Percentiles rank a stretch among this genome's conserved stretches.
Conservation (phyloP, 176 grass and related monocot genomes). For the Paspalum vaginatum region DNA sequence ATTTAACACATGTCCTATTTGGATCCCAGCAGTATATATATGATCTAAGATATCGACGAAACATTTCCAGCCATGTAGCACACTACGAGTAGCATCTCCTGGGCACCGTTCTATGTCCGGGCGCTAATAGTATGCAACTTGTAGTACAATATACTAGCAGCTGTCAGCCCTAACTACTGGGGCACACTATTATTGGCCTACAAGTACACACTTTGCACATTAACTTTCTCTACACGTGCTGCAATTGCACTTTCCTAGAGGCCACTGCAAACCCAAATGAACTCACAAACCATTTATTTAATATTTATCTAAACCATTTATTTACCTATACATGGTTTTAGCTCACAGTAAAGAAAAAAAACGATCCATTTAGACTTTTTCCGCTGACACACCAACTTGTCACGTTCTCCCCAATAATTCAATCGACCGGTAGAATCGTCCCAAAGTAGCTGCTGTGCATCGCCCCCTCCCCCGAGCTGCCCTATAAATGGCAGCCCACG, state of each 20-base stretch:
- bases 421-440: constrained; percentile 22
- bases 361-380: neutral
- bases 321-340: too few species aligned
- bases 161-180: neutral
- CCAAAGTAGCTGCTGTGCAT: constrained; percentile 24
- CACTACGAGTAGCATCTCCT: neutral
- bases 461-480: neutral
- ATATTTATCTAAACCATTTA: too few species aligned
- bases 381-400: constrained; percentile 33
- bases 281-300: neutral
- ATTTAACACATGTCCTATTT: too few species aligned
- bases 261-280: neutral
- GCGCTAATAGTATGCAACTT: neutral
- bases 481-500: constrained; percentile 40
- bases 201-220: neutral
- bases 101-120: neutral
- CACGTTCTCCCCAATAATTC: constrained; percentile 62
- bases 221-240: neutral
- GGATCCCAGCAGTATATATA: too few species aligned
- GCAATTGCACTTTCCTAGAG: neutral
- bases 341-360: neutral
- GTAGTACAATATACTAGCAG: neutral
- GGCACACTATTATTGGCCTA: neutral
- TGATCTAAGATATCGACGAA: too few species aligned
- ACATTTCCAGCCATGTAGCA: neutral